Conservation (phyloP, 2,329 filamentous ascomycete species). For the Kalaharituber pfeilii region DNA sequence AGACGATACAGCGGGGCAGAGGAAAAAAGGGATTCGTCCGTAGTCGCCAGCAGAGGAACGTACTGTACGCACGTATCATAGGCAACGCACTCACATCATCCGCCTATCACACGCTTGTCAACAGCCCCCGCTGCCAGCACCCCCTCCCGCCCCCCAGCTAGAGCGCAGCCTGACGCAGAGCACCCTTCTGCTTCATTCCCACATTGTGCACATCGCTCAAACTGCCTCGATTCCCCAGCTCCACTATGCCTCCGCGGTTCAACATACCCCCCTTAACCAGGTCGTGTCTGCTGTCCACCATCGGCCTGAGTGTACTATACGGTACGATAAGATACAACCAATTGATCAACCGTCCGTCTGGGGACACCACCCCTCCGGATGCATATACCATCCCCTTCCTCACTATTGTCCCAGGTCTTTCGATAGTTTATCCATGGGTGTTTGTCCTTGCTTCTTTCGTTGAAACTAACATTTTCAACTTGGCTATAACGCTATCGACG, state of each 20-base stretch:
- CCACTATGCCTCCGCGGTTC: slow-evolving; percentile 56
- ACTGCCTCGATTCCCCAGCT: neutral
- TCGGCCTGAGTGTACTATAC: slow-evolving; percentile 67
- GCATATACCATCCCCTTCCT: slow-evolving; percentile 68
- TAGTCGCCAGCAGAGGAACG: no score
- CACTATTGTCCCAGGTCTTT: slow-evolving; percentile 65
- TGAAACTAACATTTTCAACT: slow-evolving; percentile 80
- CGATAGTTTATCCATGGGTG: slow-evolving; percentile 83
- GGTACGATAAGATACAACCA: slow-evolving; percentile 57
- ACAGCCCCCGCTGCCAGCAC: no score
- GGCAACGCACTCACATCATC: no score
- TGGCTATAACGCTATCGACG: slow-evolving; percentile 57
- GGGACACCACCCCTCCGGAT: slow-evolving; percentile 7
- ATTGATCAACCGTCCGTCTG: slow-evolving; percentile 31
- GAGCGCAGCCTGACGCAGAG: no score
- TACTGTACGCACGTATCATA: no score
- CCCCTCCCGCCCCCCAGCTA: no score
- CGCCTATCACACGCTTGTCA: no score
- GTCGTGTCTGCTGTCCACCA: slow-evolving; percentile 54
- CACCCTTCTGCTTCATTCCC: no score
- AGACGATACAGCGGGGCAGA: no score
- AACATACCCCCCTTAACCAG: slow-evolving; percentile 88
- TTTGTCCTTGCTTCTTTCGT: slow-evolving; percentile 72
- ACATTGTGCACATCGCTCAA: neutral
- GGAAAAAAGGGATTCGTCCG: no score